These are phyloP conservation scores for Suaeda aralocaspica DNA, from an alignment of 148 eudicot genomes.

Conservation along the genomic window DNA sequence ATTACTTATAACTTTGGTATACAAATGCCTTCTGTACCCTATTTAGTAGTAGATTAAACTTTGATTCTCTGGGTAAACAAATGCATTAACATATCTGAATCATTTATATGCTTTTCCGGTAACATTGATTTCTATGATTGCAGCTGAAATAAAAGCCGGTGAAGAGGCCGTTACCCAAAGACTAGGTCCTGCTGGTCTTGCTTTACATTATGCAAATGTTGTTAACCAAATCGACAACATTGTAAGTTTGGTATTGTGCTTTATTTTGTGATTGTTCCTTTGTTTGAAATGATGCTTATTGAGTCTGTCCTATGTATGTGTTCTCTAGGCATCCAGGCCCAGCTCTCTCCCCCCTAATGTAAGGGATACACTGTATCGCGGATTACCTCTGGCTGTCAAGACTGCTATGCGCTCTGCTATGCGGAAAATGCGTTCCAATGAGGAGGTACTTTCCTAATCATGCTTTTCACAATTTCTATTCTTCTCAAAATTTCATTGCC, in stretches of 20 bases:
- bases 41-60: too few relatives aligned
- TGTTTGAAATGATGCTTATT: neutral
- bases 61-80: neutral
- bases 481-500: neutral
- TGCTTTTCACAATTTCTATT: conserved; percentile 9
- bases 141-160: conserved; percentile 39
- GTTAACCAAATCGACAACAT: conserved; percentile 85
- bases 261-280: neutral
- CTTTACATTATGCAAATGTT: conserved; percentile 86
- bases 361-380: conserved; percentile 77
- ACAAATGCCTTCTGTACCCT: too few relatives aligned
- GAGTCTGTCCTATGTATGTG: conserved; percentile 3
- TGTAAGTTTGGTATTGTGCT: conserved; percentile 44
- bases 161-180: conserved; percentile 45
- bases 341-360: conserved; percentile 74
- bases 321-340: conserved; percentile 73
- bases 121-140: conserved; percentile 4
- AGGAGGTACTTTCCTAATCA: conserved; percentile 43
- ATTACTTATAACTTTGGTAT: too few relatives aligned
- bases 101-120: too few relatives aligned
- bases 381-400: conserved; percentile 70
- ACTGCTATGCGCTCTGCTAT: conserved; percentile 59
- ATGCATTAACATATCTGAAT: neutral
- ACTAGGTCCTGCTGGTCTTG: conserved; percentile 85
- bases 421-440: conserved; percentile 38